A percentile compares a stretch with the other conserved stretches of the same genome.
Evolutionary conservation across 257 asterid genomes (phyloP).

Genomic region (Cinchona pubescens): DNA sequence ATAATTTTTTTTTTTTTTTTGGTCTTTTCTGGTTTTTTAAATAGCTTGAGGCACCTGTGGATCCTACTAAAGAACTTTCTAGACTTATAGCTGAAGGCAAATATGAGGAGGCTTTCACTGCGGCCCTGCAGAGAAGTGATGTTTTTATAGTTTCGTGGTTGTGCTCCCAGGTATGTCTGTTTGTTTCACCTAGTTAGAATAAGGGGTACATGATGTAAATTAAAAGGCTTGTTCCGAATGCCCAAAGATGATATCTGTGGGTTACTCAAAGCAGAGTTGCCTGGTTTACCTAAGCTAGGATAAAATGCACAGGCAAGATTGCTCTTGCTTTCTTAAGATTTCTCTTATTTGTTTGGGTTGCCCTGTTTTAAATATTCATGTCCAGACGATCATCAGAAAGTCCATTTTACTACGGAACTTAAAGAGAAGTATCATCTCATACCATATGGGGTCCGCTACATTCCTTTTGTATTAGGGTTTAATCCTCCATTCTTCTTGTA

Average conservation of each 20-base stretch:
- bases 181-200: neutral
- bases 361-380: neutral
- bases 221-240: neutral
- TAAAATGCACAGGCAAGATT: neutral
- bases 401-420: neutral
- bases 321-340: neutral
- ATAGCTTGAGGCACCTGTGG: conserved; percentile 81
- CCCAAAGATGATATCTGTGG: neutral
- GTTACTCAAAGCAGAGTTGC: neutral
- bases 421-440: neutral
- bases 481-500: neutral
- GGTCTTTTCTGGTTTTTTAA: neutral
- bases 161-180: conserved; percentile 81
- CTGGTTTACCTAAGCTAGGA: neutral
- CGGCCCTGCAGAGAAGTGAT: conserved; percentile 87
- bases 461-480: neutral
- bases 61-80: conserved; percentile 93
- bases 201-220: neutral
- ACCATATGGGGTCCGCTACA: neutral
- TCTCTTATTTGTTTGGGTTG: neutral
- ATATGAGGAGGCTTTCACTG: conserved; percentile 86
- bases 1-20: neutral
- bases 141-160: conserved; percentile 84
- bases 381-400: neutral
- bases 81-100: conserved; percentile 75